Percentiles rank a stretch among this genome's conserved stretches.
Evolutionary conservation across 176 grass and related monocot species (phyloP).

Genomic region (Oryza punctata): DNA sequence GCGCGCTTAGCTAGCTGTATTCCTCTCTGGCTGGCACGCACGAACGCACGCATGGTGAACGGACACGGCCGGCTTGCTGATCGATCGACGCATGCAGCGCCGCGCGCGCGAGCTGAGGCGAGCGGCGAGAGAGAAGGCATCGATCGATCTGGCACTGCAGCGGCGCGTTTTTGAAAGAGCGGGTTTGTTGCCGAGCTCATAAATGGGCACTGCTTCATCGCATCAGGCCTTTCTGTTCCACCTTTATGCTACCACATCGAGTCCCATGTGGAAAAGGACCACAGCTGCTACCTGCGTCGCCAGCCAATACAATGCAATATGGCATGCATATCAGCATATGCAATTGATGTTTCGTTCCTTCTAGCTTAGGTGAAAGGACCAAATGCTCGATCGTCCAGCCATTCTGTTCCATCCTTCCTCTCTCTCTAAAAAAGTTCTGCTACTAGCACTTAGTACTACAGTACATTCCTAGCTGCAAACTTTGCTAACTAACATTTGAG

Average conservation of each 20-base stretch:
- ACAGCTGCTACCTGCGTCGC: not conserved
- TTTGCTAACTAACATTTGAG: too few species aligned
- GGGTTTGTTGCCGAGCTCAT: constrained; percentile 33
- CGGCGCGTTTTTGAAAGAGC: not conserved
- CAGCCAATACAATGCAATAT: not conserved
- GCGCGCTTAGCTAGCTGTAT: not conserved
- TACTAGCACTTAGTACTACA: too few species aligned
- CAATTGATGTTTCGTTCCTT: constrained; percentile 11
- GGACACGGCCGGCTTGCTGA: not conserved
- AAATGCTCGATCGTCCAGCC: not conserved
- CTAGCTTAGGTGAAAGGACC: not conserved
- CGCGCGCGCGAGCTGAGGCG: too few species aligned
- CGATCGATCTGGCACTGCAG: too few species aligned
- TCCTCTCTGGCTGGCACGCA: not conserved
- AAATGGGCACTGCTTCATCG: constrained; percentile 33
- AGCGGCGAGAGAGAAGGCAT: too few species aligned
- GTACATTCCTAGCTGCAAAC: too few species aligned
- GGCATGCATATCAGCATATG: not conserved
- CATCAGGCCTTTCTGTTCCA: constrained; percentile 25
- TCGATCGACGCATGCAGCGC: not conserved
- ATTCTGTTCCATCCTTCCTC: not conserved
- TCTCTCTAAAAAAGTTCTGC: not conserved
- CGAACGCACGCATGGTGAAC: not conserved
- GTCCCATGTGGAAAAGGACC: constrained; percentile 18
- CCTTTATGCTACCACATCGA: constrained; percentile 34